Base-by-base conservation (phyloP, 2,329 filamentous ascomycete species). In the Pestalotiopsis sp. region DNA sequence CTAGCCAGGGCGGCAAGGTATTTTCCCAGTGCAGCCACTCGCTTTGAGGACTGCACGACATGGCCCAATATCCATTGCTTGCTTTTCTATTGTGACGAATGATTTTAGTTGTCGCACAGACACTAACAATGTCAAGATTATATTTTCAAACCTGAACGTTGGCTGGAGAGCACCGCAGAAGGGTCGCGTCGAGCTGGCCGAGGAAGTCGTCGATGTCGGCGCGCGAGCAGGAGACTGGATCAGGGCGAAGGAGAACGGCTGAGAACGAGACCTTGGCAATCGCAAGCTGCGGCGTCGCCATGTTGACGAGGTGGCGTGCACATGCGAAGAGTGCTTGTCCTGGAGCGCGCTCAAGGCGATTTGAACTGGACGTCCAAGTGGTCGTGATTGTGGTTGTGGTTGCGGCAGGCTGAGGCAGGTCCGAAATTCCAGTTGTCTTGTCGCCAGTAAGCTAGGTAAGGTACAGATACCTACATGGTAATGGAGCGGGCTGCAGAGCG, bases 121-220 rank as follows among this genome's bases (percentile, higher is more conserved):
- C 73, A 76, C 76, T 77, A 73, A 77, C 38, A 71, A 79, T 83
- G 81, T 81, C 77, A 74, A 78, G 72, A 73, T 77, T 78, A 74
- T 81, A 36, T 80, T 80, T 78, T 85, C 91, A 94, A 93, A 96
- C 93, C 93, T 96, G 93, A 86, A 96, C 91, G 85, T 95, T 94
- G 85, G 85, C 82, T 77, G 90, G 87, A 77, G 92, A 93, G 88
- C 93, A 95, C 83, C 90, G 87, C 81, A 86, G 82, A 77, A 93
- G 82, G 75, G 87, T 87, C 77, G 86, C 82, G 79, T 90, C 87
- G 75, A 96, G 85, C 69, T 90, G 84, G 72, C 82, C 78, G 79
- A 94, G 88, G 80, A 95, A 92, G 68, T 86, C 80, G 73, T 91
- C 86, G 79, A 95, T 91, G 69, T 91, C 88, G 75, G 90, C 88